Evolutionary conservation across 148 eudicot species (phyloP).

Genomic region (Rhododendron ovatum): DNA sequence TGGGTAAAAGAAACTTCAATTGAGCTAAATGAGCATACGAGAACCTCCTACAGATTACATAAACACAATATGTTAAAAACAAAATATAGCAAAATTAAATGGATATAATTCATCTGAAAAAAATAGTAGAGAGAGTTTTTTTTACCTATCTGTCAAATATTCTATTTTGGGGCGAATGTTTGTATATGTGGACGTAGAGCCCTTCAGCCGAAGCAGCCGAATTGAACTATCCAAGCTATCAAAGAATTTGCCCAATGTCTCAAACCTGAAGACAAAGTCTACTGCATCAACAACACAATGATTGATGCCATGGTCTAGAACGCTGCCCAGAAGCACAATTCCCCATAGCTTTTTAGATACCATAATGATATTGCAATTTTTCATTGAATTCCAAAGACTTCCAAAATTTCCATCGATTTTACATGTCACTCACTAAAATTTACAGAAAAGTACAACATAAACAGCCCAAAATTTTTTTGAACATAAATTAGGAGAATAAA

Average conservation of each 20-base stretch:
- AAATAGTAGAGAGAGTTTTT: not conserved
- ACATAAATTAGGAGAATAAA: not conserved
- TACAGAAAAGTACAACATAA: too few species aligned
- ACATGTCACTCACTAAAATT: too few species aligned
- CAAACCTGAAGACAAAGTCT: conserved; percentile 39
- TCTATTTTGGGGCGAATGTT: conserved; percentile 55
- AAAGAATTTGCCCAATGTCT: conserved; percentile 59
- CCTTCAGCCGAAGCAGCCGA: conserved; percentile 45
- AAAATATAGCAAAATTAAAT: not conserved
- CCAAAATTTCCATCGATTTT: too few species aligned
- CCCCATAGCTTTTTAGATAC: too few species aligned
- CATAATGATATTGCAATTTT: too few species aligned
- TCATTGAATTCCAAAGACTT: too few species aligned
- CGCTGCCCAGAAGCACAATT: too few species aligned
- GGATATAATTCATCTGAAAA: not conserved
- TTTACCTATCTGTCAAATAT: conserved; percentile 68
- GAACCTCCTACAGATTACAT: conserved; percentile 52
- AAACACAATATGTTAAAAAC: not conserved
- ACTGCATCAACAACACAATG: not conserved
- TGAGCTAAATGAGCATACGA: conserved; percentile 63
- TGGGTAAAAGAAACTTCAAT: conserved; percentile 66
- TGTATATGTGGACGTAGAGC: conserved; percentile 34
- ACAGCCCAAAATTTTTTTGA: not conserved
- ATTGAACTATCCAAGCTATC: conserved; percentile 59
- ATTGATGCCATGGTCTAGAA: not conserved